Percentiles rank a stretch among this genome's conserved stretches.
Evolutionary conservation across 768 basidiomycete genomes (phyloP).

Genomic region (Phlebiopsis flavidoalba): DNA sequence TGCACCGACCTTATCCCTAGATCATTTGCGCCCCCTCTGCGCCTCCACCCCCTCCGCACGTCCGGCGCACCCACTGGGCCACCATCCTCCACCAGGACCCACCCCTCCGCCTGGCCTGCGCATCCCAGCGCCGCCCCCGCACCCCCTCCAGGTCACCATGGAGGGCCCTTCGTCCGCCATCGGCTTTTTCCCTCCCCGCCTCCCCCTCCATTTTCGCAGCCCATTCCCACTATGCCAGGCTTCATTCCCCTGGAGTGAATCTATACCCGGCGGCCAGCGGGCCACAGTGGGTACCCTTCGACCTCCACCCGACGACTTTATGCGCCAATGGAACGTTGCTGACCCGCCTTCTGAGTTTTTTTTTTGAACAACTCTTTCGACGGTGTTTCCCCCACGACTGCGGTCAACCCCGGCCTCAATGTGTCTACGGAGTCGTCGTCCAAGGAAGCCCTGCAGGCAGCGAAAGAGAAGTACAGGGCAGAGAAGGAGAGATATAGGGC

Average conservation of each 20-base stretch:
- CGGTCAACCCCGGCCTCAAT: neutral
- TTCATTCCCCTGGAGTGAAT: neutral
- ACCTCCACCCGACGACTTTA: constrained; percentile 9
- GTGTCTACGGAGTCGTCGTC: neutral
- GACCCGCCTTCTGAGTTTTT: neutral
- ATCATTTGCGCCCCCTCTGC: constrained; percentile 15
- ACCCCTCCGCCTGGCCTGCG: neutral
- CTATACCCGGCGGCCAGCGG: neutral
- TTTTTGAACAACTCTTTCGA: too few species aligned
- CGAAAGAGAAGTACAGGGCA: constrained; percentile 61
- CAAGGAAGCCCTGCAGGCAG: constrained; percentile 45
- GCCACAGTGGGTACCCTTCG: neutral
- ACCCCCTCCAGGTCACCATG: neutral
- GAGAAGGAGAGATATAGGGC: constrained; percentile 68
- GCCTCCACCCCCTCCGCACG: constrained; percentile 4
- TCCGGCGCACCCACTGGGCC: constrained; percentile 8
- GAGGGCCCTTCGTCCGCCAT: constrained; percentile 4
- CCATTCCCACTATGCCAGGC: neutral
- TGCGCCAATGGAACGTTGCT: neutral
- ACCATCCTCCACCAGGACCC: neutral
- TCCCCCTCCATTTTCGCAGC: constrained; percentile 12
- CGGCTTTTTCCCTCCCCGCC: constrained; percentile 10
- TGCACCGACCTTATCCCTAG: constrained; percentile 5
- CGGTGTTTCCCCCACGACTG: neutral
- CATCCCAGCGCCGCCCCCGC: constrained; percentile 11